These are phyloP conservation scores for Sphagnum contortum DNA, from an alignment of 225 moss, liverwort and hornwort species.

Conservation along the genomic window DNA sequence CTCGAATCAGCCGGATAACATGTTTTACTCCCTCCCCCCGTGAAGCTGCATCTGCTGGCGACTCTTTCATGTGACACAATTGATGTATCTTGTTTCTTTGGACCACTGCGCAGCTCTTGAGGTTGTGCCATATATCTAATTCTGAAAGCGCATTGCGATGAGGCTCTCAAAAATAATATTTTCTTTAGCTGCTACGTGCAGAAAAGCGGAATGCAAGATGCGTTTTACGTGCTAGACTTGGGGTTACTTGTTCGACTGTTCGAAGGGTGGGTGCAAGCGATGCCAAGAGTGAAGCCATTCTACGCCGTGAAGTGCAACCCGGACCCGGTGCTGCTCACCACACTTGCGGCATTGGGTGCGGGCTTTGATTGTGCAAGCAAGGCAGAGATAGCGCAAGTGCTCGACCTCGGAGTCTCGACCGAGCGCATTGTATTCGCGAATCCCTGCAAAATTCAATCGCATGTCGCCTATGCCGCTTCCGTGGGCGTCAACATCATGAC, in stretches of 20 bases:
- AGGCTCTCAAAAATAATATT: too few relatives aligned
- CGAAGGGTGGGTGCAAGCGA: constrained; percentile 13
- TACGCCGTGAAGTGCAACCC: constrained; percentile 37
- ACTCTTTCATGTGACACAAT: too few relatives aligned
- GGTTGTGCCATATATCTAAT: too few relatives aligned
- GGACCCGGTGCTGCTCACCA: constrained; percentile 17
- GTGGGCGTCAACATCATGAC: constrained; percentile 20
- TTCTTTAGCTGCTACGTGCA: not conserved
- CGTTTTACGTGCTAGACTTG: constrained; percentile 29
- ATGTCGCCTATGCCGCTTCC: constrained; percentile 21
- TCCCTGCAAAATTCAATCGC: constrained; percentile 29
- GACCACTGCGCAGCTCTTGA: too few relatives aligned
- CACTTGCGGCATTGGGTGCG: constrained; percentile 21
- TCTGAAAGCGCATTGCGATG: too few relatives aligned
- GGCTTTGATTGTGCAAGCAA: constrained; percentile 38
- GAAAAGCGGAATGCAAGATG: constrained; percentile 12
- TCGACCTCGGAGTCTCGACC: constrained; percentile 12
- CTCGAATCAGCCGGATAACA: too few relatives aligned
- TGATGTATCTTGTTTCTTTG: too few relatives aligned
- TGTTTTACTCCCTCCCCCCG: too few relatives aligned
- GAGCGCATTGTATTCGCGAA: constrained; percentile 22
- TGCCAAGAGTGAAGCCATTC: constrained; percentile 34
- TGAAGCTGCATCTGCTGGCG: too few relatives aligned
- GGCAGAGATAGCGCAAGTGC: constrained; percentile 17
- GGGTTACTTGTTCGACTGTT: constrained; percentile 23